Conservation (phyloP, 108 stramenopile genomes). For the Nitzschia sp. region DNA sequence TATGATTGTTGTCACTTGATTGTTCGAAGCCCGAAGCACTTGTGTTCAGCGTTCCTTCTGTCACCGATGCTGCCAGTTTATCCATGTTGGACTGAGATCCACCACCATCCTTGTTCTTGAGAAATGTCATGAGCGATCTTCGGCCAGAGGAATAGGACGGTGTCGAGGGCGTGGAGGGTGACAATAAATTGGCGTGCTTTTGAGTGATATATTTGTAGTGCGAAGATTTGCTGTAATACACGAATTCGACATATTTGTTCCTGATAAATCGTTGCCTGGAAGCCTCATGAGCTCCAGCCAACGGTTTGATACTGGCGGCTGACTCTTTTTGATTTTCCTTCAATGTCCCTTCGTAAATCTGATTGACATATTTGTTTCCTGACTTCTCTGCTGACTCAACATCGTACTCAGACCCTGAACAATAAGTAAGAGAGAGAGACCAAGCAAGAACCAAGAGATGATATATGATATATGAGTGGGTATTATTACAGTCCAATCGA, state of each 20-base stretch:
- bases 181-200: neutral
- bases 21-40: neutral
- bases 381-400: constrained; percentile 67
- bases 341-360: constrained; percentile 61
- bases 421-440: neutral
- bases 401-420: constrained; percentile 45
- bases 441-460: too few relatives aligned
- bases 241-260: constrained; percentile 22
- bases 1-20: too few relatives aligned
- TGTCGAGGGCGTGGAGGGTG: neutral
- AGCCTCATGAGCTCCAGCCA: constrained; percentile 15
- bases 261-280: constrained; percentile 24
- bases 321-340: constrained; percentile 29
- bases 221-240: constrained; percentile 16
- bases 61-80: neutral
- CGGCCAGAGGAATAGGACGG: neutral
- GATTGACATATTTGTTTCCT: constrained; percentile 64
- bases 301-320: constrained; percentile 22
- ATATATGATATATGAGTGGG: too few relatives aligned
- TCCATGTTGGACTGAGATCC: neutral
- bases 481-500: too few relatives aligned
- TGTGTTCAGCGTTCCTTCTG: constrained; percentile 8
- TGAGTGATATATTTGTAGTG: constrained; percentile 15
- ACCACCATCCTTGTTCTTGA: constrained; percentile 2
- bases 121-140: constrained; percentile 3